Percentiles rank a stretch among this genome's conserved stretches.
These are phyloP conservation scores for Rhizophagus clarus DNA, from an alignment of 192 early-diverging fungal species.

Conservation along the genomic window DNA sequence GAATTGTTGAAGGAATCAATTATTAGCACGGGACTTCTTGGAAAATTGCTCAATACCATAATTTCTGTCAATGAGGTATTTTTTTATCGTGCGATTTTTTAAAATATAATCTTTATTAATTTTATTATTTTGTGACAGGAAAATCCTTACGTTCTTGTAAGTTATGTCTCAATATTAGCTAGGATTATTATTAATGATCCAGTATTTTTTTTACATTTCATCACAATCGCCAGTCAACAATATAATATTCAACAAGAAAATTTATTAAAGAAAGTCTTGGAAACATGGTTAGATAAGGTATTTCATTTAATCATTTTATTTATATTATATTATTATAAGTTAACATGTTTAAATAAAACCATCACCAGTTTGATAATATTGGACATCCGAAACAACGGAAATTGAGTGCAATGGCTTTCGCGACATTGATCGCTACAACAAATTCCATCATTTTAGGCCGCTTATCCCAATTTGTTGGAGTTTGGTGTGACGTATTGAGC, in stretches of 20 bases:
- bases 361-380: slow-evolving; percentile 73
- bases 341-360: neutral
- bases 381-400: slow-evolving; percentile 70
- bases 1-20: slow-evolving; percentile 54
- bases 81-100: neutral
- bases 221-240: slow-evolving; percentile 49
- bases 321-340: neutral
- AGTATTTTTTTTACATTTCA: slow-evolving; percentile 51
- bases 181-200: slow-evolving; percentile 63
- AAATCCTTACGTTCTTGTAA: slow-evolving; percentile 60
- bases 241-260: slow-evolving; percentile 39
- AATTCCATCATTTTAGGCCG: slow-evolving; percentile 48
- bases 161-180: slow-evolving; percentile 64
- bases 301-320: slow-evolving; percentile 7
- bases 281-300: slow-evolving; percentile 73
- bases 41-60: slow-evolving; percentile 56
- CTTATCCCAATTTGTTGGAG: slow-evolving; percentile 55
- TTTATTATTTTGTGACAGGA: slow-evolving; percentile 37
- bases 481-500: slow-evolving; percentile 63
- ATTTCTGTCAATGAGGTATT: slow-evolving; percentile 52
- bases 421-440: slow-evolving; percentile 55
- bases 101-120: neutral
- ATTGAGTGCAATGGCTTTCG: slow-evolving; percentile 62
- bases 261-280: slow-evolving; percentile 55
- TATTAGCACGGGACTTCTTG: slow-evolving; percentile 55